Evolutionary conservation across 1,284 basidiomycete species (phyloP).

Genomic region (Ustanciosporium gigantosporum): DNA sequence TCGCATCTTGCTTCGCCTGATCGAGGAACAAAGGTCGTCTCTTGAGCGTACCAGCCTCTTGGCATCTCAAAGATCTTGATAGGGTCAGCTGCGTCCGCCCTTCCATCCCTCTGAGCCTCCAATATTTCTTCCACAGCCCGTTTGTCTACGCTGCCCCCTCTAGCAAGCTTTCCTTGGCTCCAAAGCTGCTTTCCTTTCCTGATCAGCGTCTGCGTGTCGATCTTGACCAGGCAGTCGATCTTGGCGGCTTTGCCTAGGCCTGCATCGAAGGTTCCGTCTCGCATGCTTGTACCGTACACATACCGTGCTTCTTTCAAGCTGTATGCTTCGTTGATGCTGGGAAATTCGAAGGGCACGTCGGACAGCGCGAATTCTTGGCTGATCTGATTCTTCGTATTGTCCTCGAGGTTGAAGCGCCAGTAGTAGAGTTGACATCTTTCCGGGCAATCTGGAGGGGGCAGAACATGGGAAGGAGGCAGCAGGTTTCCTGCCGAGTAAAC

Average conservation of each 20-base stretch:
- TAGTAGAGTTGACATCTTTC: conserved; percentile 64
- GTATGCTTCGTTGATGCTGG: conserved; percentile 60
- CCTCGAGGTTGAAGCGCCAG: conserved; percentile 61
- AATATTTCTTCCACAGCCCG: conserved; percentile 62
- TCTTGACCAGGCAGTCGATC: conserved; percentile 65
- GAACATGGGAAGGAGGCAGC: conserved; percentile 50
- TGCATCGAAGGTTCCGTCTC: conserved; percentile 62
- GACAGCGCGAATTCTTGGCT: conserved; percentile 64
- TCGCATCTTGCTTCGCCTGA: conserved; percentile 37
- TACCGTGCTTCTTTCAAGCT: conserved; percentile 61
- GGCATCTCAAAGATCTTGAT: conserved; percentile 64
- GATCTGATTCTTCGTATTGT: conserved; percentile 29
- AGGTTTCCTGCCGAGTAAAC: conserved; percentile 65
- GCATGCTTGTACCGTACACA: conserved; percentile 61
- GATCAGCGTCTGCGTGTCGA: conserved; percentile 62
- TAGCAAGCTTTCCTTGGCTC: conserved; percentile 31
- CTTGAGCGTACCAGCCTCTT: conserved; percentile 63
- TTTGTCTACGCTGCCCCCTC: conserved; percentile 60
- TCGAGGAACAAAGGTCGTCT: conserved; percentile 63
- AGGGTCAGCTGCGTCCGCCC: conserved; percentile 4
- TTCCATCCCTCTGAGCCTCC: conserved; percentile 42
- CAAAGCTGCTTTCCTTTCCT: conserved; percentile 51
- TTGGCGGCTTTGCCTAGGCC: conserved; percentile 64
- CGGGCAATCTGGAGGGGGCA: conserved; percentile 56
- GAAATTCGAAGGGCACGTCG: conserved; percentile 65